A percentile compares a stretch with the other conserved stretches of the same genome.
Evolutionary conservation across 441 rosid genomes (phyloP).

Genomic region (Cnidoscolus chayamansa): DNA sequence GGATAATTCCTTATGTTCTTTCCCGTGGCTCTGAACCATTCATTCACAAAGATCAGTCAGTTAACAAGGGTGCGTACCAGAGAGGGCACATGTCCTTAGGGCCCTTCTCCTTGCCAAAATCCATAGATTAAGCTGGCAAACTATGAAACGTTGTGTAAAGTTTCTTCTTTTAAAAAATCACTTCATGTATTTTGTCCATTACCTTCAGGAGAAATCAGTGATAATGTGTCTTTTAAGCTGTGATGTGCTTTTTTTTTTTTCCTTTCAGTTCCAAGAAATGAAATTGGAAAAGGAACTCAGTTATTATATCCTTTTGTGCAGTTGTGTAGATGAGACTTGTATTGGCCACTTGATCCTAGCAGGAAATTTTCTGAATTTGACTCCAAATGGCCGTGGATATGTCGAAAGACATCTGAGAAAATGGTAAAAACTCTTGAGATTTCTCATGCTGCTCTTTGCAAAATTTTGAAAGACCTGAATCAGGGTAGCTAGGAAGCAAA

Average conservation of each 20-base stretch:
- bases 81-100: constrained; percentile 32
- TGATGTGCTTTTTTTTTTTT: neutral
- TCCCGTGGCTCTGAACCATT: constrained; percentile 43
- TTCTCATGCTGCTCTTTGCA: neutral
- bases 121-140: constrained; percentile 30
- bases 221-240: too few species aligned
- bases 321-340: constrained; percentile 12
- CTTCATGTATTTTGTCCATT: constrained; percentile 8
- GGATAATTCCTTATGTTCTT: constrained; percentile 32
- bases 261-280: too few species aligned
- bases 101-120: constrained; percentile 28
- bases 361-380: neutral
- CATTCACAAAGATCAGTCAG: constrained; percentile 45
- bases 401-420: neutral
- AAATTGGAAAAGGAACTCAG: neutral
- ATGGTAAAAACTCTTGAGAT: too few species aligned
- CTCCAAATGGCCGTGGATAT: neutral
- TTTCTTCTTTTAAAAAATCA: neutral
- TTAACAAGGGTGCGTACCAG: constrained; percentile 38
- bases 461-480: neutral
- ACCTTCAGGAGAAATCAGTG: neutral
- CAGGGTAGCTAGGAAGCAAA: neutral
- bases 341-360: neutral
- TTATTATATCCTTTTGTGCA: constrained; percentile 10
- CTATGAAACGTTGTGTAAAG: neutral